Evolutionary conservation across 2,329 filamentous ascomycete genomes (phyloP).

Genomic region (Colletotrichum spaethianum): DNA sequence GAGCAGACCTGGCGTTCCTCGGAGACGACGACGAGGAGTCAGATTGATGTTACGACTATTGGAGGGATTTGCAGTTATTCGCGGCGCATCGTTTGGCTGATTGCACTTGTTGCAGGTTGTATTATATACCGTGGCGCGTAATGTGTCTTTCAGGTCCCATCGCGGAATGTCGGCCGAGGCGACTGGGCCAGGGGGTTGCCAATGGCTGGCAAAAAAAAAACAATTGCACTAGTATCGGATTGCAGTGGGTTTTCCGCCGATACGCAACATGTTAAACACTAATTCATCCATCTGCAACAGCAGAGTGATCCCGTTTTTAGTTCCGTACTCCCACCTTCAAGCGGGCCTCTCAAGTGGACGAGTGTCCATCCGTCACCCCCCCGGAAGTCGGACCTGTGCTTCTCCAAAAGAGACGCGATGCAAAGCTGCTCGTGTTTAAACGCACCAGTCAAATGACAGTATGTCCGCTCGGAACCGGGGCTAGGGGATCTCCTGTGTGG

Average conservation of each 20-base stretch:
- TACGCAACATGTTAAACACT: not conserved
- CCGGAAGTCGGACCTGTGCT: not conserved
- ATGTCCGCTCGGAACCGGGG: slow-evolving; percentile 21
- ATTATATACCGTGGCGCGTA: slow-evolving; percentile 23
- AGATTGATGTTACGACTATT: slow-evolving; percentile 55
- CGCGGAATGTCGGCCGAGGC: slow-evolving; percentile 31
- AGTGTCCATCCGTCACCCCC: not conserved
- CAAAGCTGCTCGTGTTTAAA: slow-evolving; percentile 17
- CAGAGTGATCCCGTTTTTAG: not conserved
- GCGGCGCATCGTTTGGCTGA: slow-evolving; percentile 24
- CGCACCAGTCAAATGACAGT: slow-evolving; percentile 27
- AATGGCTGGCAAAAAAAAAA: not conserved
- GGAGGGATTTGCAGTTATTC: not conserved
- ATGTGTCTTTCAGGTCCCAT: slow-evolving; percentile 10
- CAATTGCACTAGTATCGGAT: slow-evolving; percentile 1
- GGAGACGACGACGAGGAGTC: slow-evolving; percentile 76
- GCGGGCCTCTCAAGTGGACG: slow-evolving; percentile 25
- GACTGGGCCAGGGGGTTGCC: not conserved
- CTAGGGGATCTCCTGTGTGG: not conserved
- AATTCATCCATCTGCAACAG: not conserved
- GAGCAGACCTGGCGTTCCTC: slow-evolving; percentile 74
- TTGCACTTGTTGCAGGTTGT: slow-evolving; percentile 30
- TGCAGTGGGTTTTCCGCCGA: slow-evolving; percentile 7
- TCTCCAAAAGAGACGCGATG: slow-evolving; percentile 7
- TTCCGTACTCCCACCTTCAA: slow-evolving; percentile 3